Evolutionary conservation across 2,329 filamentous ascomycete genomes (phyloP).

Genomic region (Neofusicoccum cordaticola): DNA sequence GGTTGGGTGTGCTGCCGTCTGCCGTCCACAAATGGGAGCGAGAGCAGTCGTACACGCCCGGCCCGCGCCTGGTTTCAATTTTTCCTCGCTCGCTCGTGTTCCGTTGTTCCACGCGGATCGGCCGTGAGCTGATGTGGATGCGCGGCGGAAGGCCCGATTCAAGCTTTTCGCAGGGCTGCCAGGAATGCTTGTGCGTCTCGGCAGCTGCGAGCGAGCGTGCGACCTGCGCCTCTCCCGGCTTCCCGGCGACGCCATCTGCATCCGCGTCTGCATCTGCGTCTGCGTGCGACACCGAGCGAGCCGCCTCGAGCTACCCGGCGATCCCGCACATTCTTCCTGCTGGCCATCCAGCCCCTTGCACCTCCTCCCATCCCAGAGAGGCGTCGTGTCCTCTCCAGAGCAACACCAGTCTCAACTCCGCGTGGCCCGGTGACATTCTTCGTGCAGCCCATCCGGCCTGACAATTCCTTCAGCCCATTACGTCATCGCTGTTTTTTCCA

Average conservation of each 20-base stretch:
- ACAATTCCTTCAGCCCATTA: background rate
- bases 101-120: background rate
- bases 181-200: slow-evolving; percentile 4
- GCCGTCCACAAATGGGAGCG: too few relatives aligned
- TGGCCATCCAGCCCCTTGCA: background rate
- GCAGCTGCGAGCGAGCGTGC: background rate
- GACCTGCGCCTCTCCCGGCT: background rate
- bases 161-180: slow-evolving; percentile 12
- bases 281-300: background rate
- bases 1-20: too few relatives aligned
- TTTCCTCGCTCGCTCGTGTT: background rate
- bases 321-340: background rate
- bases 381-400: too few relatives aligned
- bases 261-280: too few relatives aligned
- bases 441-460: background rate
- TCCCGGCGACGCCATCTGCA: too few relatives aligned
- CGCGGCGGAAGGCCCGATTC: slow-evolving; percentile 1
- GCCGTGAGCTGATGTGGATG: background rate
- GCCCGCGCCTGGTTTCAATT: too few relatives aligned
- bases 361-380: too few relatives aligned
- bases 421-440: background rate
- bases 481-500: background rate
- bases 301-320: background rate
- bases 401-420: background rate
- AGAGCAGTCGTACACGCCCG: too few relatives aligned